These are phyloP conservation scores for Sclerotinia trifoliorum DNA, from an alignment of 2,329 filamentous ascomycete genomes.

Conservation along the genomic window DNA sequence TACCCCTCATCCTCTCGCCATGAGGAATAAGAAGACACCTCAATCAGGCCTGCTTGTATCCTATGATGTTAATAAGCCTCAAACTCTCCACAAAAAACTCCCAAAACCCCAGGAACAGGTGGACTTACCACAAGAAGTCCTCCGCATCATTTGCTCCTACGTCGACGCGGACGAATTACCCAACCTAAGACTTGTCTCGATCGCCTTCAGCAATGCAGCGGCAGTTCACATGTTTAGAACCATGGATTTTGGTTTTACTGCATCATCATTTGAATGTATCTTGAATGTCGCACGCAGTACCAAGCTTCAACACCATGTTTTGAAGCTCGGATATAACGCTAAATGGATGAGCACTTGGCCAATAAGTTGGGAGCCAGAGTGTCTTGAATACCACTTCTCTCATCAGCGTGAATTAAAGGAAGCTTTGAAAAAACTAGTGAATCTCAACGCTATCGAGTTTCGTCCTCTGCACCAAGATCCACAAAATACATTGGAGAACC, in stretches of 20 bases:
- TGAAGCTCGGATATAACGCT: not conserved
- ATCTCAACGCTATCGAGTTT: not conserved
- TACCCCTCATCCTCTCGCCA: not conserved
- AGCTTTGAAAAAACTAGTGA: not conserved
- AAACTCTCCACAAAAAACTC: not conserved
- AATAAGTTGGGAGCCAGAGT: not conserved
- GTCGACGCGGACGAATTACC: not conserved
- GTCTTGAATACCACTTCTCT: not conserved
- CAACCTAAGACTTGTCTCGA: not conserved
- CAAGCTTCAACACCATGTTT: not conserved
- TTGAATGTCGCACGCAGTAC: not conserved
- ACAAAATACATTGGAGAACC: not conserved
- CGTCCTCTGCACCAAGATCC: not conserved
- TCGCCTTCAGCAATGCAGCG: not conserved
- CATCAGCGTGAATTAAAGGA: not conserved
- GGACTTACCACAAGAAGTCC: not conserved
- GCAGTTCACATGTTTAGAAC: not conserved
- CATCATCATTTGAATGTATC: not conserved
- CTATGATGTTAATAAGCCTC: not conserved
- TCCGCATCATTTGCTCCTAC: not conserved
- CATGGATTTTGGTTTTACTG: not conserved
- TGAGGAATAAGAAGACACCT: not conserved
- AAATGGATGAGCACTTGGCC: not conserved
- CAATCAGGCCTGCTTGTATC: not conserved
- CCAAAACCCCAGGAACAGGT: no score